Conservation (phyloP, 108 stramenopile genomes). For the Skeletonema tropicum region DNA sequence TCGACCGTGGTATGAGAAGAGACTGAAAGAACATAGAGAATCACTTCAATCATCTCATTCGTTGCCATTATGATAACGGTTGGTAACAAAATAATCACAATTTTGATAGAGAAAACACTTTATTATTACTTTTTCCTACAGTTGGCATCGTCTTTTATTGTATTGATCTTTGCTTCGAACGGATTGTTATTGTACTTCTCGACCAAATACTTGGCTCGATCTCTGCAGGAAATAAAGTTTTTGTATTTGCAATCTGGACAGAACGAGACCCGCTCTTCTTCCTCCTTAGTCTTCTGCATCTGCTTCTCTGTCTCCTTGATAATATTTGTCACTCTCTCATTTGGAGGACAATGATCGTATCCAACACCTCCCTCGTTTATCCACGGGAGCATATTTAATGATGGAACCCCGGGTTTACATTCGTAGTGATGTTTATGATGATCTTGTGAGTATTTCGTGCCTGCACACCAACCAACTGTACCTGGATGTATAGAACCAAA, state of each 20-base stretch:
- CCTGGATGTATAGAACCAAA: conserved; percentile 86
- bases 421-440: conserved; percentile 32
- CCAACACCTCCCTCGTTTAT: conserved; percentile 42
- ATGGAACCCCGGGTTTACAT: conserved; percentile 47
- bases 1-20: conserved; percentile 91
- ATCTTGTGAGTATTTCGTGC: conserved; percentile 56
- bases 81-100: neutral
- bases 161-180: conserved; percentile 9
- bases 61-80: conserved; percentile 26
- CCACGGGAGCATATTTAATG: conserved; percentile 52
- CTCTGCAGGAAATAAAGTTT: neutral
- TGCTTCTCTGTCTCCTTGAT: conserved; percentile 1
- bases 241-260: conserved; percentile 22
- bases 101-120: conserved; percentile 2
- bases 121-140: conserved; percentile 8
- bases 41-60: conserved; percentile 54
- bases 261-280: neutral
- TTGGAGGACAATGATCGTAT: conserved; percentile 31
- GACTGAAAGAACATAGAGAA: conserved; percentile 83
- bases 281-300: neutral
- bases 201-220: conserved; percentile 19
- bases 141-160: conserved; percentile 19
- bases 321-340: neutral
- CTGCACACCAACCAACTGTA: conserved; percentile 86
- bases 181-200: conserved; percentile 18